Base-by-base conservation (phyloP, 345 rosid species). In the Gossypium longicalyx region DNA sequence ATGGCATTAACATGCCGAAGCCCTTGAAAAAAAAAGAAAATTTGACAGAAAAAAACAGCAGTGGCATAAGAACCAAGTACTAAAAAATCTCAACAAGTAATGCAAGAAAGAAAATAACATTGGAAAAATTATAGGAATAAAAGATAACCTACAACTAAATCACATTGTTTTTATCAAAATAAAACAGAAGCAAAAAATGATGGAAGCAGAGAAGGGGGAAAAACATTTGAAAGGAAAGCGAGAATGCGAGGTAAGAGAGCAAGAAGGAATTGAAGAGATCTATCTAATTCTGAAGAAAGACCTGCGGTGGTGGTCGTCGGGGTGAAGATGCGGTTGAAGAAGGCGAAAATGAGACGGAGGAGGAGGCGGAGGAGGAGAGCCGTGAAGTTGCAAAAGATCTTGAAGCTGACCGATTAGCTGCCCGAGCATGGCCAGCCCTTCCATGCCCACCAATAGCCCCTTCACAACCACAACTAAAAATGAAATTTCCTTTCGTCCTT, bases 351-450 rank as follows among this genome's bases (percentile, higher is more conserved):
- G 82, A 8, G 78, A 79, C 20, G 43, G 84, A 38, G 2, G 73
- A 57, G 9, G 78, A 13, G 57, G 72, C 22, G 67, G 83, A 67
- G 85, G 83, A 83, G 79, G 84, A 81, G 93, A 91, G 82, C 87
- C 92, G 93, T 88, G 80, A 80, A 84, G 87, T 73, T 86, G 87
- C 58, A 87, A 84, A 78, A 87, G 89, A 82, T 90, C 89, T 76
- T 88, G 91, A 89, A 94, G 93, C 97, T 88, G 97, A 83, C 84
- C 93, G 85, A 94, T 88, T 72, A 94, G 87, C 77, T 92, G 97
- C 87, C 97, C 84, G 71, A 94, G 97, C 98, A 94, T 88, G 93
- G 93, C 90, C 85, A 92, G 87, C 82, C 81, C 97, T 89, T 89
- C 97, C 97, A 94, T 94, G 86, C 90, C 89, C 59, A 83, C 85